Evolutionary conservation across 2,329 filamentous ascomycete species (phyloP), one percentile per base, ranked within the genome.

Genomic region (Tolypocladium capitatum): DNA sequence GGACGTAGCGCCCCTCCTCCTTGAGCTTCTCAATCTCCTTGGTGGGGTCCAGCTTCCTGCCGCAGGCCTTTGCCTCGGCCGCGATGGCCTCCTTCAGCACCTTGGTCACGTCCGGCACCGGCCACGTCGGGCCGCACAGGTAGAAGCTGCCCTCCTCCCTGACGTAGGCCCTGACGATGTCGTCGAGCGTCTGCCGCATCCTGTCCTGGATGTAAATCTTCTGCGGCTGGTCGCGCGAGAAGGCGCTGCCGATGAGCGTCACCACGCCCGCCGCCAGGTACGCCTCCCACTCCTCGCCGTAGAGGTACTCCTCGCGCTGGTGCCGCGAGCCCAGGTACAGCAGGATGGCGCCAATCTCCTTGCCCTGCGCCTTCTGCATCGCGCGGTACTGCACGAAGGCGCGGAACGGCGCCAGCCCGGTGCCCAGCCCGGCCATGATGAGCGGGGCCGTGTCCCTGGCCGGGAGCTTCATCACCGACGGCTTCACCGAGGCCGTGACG

Each of bases 141-240:
- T 98, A 98, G 72, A 98, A 98, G 32, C 84, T 83, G 48, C 92
- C 92, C 58, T 92, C 84, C 56, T 96, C 80, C 60, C 82, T 73
- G 55, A 96, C 80, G 66, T 97, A 97, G 0, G 89, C 85, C 67
- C 89, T 73, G 49, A 88, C 76, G 53, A 98, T 94, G 52, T 92
- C 83, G 41, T 73, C 70, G 50, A 97, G 70, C 0, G 84, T 88
- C 76, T 97, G 77, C 49, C 92, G 77, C 92, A 98, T 98, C 55
- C 90, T 81, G 65, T 98, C 92, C 73, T 98, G 92, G 62, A 98
- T 98, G 70, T 98, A 98, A 55, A 98, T 95, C 81, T 98, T 98
- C 72, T 96, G 77, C 16, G 87, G 85, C 76, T 98, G 92, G 64
- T 98, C 92, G 63, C 92, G 84, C 50, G 87, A 94, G 75, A 98